phyloP scores from a whole-genome alignment of 208 protist species.

The Phytomonas sp. region DNA sequence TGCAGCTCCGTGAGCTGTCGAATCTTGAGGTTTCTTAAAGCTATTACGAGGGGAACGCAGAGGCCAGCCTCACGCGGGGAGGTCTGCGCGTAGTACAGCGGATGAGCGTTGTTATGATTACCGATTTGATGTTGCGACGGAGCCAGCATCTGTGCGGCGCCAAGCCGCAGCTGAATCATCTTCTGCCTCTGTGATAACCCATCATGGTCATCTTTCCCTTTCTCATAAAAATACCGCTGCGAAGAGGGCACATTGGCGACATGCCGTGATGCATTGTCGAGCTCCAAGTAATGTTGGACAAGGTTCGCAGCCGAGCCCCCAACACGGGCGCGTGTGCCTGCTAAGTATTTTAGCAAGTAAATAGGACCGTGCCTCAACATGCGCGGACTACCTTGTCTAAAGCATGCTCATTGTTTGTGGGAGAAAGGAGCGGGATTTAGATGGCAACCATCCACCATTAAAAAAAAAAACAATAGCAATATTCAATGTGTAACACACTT shows the following conservation, averaged over 20 bases:
- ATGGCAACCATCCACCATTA: not conserved
- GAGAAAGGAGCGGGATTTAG: not conserved
- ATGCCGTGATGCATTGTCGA: slow-evolving; percentile 25
- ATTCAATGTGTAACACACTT: not conserved
- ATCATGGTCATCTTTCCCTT: not conserved
- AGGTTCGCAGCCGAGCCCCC: slow-evolving; percentile 50
- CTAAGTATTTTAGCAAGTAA: slow-evolving; percentile 49
- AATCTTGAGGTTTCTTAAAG: slow-evolving; percentile 66
- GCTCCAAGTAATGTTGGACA: slow-evolving; percentile 44
- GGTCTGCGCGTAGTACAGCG: slow-evolving; percentile 77
- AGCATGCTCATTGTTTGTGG: not conserved
- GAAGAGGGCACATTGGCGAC: slow-evolving; percentile 68
- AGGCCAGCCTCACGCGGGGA: slow-evolving; percentile 61
- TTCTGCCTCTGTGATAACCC: slow-evolving; percentile 39
- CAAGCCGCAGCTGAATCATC: slow-evolving; percentile 59
- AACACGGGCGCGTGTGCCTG: slow-evolving; percentile 28
- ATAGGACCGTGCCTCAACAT: slow-evolving; percentile 13
- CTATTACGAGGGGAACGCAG: slow-evolving; percentile 55
- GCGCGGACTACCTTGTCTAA: not conserved
- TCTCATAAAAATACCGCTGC: slow-evolving; percentile 69
- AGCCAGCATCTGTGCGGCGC: slow-evolving; percentile 70
- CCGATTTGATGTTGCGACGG: slow-evolving; percentile 42
- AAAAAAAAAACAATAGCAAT: not conserved
- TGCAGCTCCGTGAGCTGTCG: slow-evolving; percentile 74
- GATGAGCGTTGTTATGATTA: slow-evolving; percentile 77